These are phyloP conservation scores for Chalaropsis ovoidea DNA, from an alignment of 2,329 filamentous ascomycete genomes.

Conservation along the genomic window DNA sequence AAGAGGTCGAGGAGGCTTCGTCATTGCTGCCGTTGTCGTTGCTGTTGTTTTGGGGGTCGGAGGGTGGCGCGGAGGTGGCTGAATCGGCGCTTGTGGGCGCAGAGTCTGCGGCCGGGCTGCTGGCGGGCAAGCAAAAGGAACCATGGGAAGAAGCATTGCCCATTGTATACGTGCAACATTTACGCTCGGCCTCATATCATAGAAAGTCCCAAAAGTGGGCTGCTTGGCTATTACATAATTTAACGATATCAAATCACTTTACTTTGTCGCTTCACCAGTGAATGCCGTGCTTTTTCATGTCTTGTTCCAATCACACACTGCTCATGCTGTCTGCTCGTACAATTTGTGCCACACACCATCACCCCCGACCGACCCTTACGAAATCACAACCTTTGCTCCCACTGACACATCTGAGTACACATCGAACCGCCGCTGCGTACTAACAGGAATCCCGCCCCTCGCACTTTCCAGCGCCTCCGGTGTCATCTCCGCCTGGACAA, in stretches of 20 bases:
- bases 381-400: conserved; percentile 23
- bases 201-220: conserved; percentile 4
- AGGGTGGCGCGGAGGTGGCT: neutral
- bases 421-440: conserved; percentile 80
- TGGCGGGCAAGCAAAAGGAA: conserved; percentile 2
- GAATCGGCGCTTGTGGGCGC: neutral
- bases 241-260: conserved; percentile 3
- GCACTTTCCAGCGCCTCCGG: conserved; percentile 60
- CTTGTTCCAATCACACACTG: neutral
- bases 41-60: neutral
- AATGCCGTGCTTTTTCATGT: neutral
- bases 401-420: conserved; percentile 73
- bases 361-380: neutral
- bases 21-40: neutral
- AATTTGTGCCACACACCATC: neutral
- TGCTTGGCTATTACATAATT: conserved; percentile 3
- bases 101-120: neutral
- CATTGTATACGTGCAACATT: conserved; percentile 2
- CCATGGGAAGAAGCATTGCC: neutral
- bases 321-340: neutral
- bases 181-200: neutral
- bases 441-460: conserved; percentile 73
- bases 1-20: neutral
- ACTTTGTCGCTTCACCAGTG: neutral
- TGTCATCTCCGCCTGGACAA: conserved; percentile 62